A percentile compares a stretch with the other conserved stretches of the same genome.
phyloP scores from a whole-genome alignment of 805 yeast species.

The Scheffersomyces lignosus region DNA sequence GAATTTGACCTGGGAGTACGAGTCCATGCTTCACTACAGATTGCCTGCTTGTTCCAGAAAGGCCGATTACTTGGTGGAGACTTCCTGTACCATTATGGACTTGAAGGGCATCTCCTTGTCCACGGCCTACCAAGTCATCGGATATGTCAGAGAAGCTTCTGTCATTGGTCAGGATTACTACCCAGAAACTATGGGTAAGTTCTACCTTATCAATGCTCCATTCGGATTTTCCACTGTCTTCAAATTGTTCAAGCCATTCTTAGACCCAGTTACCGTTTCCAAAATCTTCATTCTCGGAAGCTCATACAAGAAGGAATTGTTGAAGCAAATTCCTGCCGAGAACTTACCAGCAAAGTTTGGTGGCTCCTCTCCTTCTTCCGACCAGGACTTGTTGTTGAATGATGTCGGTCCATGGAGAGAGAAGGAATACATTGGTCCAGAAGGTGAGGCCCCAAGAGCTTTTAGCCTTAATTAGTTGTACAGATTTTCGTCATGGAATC shows the following conservation, averaged over 20 bases:
- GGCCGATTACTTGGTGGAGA: slow-evolving; percentile 77
- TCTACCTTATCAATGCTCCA: slow-evolving; percentile 93
- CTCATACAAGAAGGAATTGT: slow-evolving; percentile 74
- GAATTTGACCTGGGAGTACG: slow-evolving; percentile 97
- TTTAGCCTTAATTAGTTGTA: too few relatives aligned
- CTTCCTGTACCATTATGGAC: slow-evolving; percentile 95
- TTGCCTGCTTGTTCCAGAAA: slow-evolving; percentile 93
- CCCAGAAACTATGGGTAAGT: slow-evolving; percentile 99
- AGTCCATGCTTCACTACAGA: slow-evolving; percentile 78
- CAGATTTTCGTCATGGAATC: too few relatives aligned
- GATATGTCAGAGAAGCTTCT: slow-evolving; percentile 91
- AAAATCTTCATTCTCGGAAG: slow-evolving; percentile 87
- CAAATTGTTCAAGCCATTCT: slow-evolving; percentile 85
- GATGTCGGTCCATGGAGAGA: slow-evolving; percentile 99
- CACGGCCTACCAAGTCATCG: slow-evolving; percentile 79
- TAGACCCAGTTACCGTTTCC: slow-evolving; percentile 96
- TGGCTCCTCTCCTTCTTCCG: slow-evolving; percentile 68
- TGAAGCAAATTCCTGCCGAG: slow-evolving; percentile 90
- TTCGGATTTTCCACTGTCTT: slow-evolving; percentile 96
- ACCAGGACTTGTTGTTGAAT: slow-evolving; percentile 80
- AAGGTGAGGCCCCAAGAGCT: slow-evolving; percentile 82
- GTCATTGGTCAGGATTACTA: slow-evolving; percentile 94
- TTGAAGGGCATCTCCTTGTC: slow-evolving; percentile 89
- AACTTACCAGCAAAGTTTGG: slow-evolving; percentile 92
- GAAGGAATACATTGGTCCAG: slow-evolving; percentile 83